These are phyloP conservation scores for Agaricus subrufescens DNA, from an alignment of 768 basidiomycete species.

Conservation along the genomic window DNA sequence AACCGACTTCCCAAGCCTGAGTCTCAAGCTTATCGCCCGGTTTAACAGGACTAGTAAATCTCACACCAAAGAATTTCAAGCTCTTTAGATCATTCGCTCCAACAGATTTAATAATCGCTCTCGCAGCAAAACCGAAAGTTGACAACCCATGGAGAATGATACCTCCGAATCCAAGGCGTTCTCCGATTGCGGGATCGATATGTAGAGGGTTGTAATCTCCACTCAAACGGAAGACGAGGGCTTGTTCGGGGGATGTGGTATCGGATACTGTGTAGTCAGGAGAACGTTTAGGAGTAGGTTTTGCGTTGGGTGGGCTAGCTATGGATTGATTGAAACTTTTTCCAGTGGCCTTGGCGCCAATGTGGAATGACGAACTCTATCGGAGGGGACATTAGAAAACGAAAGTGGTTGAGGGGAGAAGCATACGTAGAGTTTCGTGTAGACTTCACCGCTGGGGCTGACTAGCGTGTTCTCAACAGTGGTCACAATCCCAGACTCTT, in stretches of 20 bases:
- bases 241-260: constrained; percentile 61
- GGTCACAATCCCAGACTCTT: constrained; percentile 74
- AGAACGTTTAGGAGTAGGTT: constrained; percentile 53
- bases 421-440: constrained; percentile 60
- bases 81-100: constrained; percentile 57
- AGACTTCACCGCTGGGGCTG: constrained; percentile 53
- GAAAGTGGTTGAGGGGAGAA: neutral
- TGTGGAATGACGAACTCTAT: constrained; percentile 62
- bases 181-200: constrained; percentile 73
- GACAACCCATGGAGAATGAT: constrained; percentile 84
- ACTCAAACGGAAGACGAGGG: constrained; percentile 65
- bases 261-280: constrained; percentile 61
- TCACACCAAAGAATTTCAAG: constrained; percentile 62
- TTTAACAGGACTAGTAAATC: constrained; percentile 81
- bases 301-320: constrained; percentile 55
- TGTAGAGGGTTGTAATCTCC: constrained; percentile 81
- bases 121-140: constrained; percentile 77
- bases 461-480: constrained; percentile 61
- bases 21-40: constrained; percentile 83
- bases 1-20: constrained; percentile 71
- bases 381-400: neutral
- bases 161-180: constrained; percentile 73
- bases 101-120: constrained; percentile 62
- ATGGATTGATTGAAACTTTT: constrained; percentile 59
- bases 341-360: constrained; percentile 63